Evolutionary conservation across 352 stramenopile genomes (phyloP).

Genomic region (Thraustotheca clavata): DNA sequence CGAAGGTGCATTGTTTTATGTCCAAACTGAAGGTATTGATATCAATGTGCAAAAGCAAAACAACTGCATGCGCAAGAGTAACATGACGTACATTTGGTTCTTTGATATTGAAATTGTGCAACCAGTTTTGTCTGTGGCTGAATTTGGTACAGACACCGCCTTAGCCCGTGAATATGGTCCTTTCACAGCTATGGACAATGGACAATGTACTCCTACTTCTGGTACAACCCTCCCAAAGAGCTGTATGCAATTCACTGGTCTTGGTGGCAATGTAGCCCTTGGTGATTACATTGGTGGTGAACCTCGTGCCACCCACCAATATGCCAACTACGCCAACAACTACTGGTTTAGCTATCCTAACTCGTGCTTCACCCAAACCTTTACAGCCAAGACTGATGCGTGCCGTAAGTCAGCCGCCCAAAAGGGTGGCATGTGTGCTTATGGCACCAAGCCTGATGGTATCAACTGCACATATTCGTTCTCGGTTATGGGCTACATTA

Average conservation of each 20-base stretch:
- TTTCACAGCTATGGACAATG: slow-evolving; percentile 51
- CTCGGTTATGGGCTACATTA: slow-evolving; percentile 43
- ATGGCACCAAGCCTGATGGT: slow-evolving; percentile 25
- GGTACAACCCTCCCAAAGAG: slow-evolving; percentile 21
- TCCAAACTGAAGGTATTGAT: slow-evolving; percentile 72
- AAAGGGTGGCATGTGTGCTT: slow-evolving; percentile 27
- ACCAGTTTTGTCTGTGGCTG: slow-evolving; percentile 30
- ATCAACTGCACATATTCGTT: slow-evolving; percentile 55
- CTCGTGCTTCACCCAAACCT: slow-evolving; percentile 35
- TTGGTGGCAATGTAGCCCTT: slow-evolving; percentile 22
- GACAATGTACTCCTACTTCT: slow-evolving; percentile 31
- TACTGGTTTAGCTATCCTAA: slow-evolving; percentile 66
- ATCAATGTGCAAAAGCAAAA: slow-evolving; percentile 22
- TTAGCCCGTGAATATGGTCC: slow-evolving; percentile 38
- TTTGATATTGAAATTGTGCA: slow-evolving; percentile 54
- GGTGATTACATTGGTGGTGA: slow-evolving; percentile 37
- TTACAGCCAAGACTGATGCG: slow-evolving; percentile 30
- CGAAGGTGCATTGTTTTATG: slow-evolving; percentile 71
- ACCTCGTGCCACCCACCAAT: slow-evolving; percentile 28
- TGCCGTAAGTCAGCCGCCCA: slow-evolving; percentile 7
- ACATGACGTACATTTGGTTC: slow-evolving; percentile 63
- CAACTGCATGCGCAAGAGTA: slow-evolving; percentile 52
- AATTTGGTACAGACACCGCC: slow-evolving; percentile 25
- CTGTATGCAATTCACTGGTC: slow-evolving; percentile 26
- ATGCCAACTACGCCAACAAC: slow-evolving; percentile 45